A percentile compares a stretch with the other conserved stretches of the same genome.
Conservation (phyloP, 192 early-diverging fungal species). For the Rhizophagus clarus region DNA sequence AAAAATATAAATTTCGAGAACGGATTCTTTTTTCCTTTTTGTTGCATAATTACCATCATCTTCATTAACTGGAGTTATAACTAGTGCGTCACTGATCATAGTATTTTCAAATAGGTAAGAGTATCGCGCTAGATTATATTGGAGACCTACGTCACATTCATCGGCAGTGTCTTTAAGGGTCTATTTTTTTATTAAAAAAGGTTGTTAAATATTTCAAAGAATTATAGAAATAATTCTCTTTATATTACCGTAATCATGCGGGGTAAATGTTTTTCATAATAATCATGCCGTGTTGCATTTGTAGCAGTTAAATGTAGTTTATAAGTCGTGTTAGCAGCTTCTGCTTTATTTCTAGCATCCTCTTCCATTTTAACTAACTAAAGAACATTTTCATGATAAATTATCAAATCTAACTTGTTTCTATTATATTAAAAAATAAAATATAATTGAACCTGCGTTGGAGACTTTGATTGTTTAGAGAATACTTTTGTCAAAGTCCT, state of each 20-base stretch:
- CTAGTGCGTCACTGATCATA: slow-evolving; percentile 53
- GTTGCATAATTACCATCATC: slow-evolving; percentile 29
- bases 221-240: background rate
- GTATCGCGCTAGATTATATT: slow-evolving; percentile 79
- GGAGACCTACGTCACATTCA: slow-evolving; percentile 80
- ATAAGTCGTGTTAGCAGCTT: slow-evolving; percentile 81
- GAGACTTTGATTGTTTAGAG: slow-evolving; percentile 55
- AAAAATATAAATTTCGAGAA: background rate
- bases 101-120: slow-evolving; percentile 78
- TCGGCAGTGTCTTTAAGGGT: slow-evolving; percentile 81
- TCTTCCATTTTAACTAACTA: slow-evolving; percentile 80
- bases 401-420: background rate
- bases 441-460: slow-evolving; percentile 54
- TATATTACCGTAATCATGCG: slow-evolving; percentile 71
- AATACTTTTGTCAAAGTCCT: slow-evolving; percentile 52
- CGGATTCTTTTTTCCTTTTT: background rate
- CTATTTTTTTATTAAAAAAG: slow-evolving; percentile 26
- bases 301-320: slow-evolving; percentile 76
- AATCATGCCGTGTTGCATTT: slow-evolving; percentile 75
- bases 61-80: slow-evolving; percentile 40
- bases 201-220: background rate
- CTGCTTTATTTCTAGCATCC: slow-evolving; percentile 84
- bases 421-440: background rate
- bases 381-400: slow-evolving; percentile 13
- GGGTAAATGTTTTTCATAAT: slow-evolving; percentile 79